These are phyloP conservation scores for Singerocomus inundabilis DNA, from an alignment of 1,284 basidiomycete genomes.

Conservation along the genomic window DNA sequence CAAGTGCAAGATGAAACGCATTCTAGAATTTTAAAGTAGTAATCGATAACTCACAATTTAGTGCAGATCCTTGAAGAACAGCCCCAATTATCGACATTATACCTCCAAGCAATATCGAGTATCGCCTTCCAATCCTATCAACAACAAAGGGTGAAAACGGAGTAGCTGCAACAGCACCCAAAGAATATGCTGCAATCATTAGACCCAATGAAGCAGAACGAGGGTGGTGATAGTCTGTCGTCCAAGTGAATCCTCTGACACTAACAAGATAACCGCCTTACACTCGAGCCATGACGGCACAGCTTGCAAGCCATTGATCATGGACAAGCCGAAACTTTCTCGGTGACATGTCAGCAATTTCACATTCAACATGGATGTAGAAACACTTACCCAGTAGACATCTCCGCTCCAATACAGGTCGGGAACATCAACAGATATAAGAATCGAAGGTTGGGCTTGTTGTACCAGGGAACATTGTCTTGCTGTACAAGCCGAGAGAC, in stretches of 20 bases:
- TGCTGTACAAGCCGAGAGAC: constrained; percentile 46
- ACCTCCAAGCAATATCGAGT: constrained; percentile 18
- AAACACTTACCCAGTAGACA: constrained; percentile 54
- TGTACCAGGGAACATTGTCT: constrained; percentile 55
- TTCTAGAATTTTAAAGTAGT: no score
- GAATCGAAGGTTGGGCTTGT: constrained; percentile 44
- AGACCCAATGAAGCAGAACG: constrained; percentile 20
- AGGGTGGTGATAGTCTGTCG: constrained; percentile 19
- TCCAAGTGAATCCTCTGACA: neutral
- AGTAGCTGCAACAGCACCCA: constrained; percentile 14
- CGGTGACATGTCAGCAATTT: neutral
- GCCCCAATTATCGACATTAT: constrained; percentile 13
- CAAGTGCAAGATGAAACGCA: neutral
- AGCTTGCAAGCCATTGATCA: constrained; percentile 20
- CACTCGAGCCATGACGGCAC: constrained; percentile 23
- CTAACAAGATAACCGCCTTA: no score
- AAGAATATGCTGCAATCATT: constrained; percentile 14
- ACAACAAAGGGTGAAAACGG: constrained; percentile 18
- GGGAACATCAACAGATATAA: no score
- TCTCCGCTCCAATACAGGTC: constrained; percentile 59
- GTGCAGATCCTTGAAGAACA: constrained; percentile 19
- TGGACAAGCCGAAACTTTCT: constrained; percentile 17
- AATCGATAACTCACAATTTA: constrained; percentile 14
- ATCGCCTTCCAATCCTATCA: no score
- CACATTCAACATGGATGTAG: constrained; percentile 13